A percentile compares a stretch with the other conserved stretches of the same genome.
phyloP scores from a whole-genome alignment of 805 yeast species.

The Wickerhamomyces ciferrii region DNA sequence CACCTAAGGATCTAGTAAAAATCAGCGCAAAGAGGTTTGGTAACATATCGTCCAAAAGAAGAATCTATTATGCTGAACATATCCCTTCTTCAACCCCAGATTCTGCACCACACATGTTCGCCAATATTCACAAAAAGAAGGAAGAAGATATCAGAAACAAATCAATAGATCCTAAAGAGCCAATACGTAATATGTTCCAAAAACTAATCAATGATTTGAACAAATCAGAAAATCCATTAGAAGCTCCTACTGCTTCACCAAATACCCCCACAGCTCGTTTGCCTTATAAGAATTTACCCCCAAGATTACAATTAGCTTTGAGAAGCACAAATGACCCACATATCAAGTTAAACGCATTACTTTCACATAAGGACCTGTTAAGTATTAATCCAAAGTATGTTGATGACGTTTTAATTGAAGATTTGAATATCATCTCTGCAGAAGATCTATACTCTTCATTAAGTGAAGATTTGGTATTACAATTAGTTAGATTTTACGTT shows the following conservation, averaged over 20 bases:
- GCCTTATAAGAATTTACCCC: conserved; percentile 1
- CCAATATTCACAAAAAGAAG: background rate
- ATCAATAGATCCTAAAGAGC: background rate
- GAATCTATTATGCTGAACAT: background rate
- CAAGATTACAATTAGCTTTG: background rate
- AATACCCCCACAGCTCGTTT: background rate
- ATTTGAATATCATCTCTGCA: conserved; percentile 5
- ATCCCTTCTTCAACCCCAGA: background rate
- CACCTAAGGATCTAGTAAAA: background rate
- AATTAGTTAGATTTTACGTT: conserved; percentile 6
- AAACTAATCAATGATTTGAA: background rate
- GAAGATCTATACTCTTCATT: conserved; percentile 1
- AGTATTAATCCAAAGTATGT: conserved; percentile 6
- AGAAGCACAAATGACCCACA: conserved; percentile 12
- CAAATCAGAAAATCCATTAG: background rate
- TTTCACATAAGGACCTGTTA: conserved; percentile 7
- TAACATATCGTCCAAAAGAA: background rate
- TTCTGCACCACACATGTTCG: background rate
- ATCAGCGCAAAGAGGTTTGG: background rate
- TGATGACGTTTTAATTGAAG: conserved; percentile 4
- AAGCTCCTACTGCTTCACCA: background rate
- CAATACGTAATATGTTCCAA: background rate
- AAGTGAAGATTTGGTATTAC: conserved; percentile 6
- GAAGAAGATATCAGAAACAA: background rate
- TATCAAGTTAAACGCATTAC: conserved; percentile 8